Evolutionary conservation across 768 basidiomycete genomes (phyloP), one percentile per base, ranked within the genome.

Genomic region (Mycena rebaudengoi): DNA sequence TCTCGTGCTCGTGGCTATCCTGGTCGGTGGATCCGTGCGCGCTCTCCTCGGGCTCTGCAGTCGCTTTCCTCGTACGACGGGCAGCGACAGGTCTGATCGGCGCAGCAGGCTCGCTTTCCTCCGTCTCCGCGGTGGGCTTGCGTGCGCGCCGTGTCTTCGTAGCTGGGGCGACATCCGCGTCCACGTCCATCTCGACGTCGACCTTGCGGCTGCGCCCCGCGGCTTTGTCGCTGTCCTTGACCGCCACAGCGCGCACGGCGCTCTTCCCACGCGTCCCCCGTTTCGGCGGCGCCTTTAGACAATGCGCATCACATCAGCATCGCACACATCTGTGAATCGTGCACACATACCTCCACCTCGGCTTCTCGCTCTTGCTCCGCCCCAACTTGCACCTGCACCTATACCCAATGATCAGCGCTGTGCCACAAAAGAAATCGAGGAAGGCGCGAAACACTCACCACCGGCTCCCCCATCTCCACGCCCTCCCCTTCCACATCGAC

Each of bases 401-500:
- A 67, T 79, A 39, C 37, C 37, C 67, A 48, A 63, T 64, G 54
- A 82, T 79, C 10, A 80, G 25, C 41, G 2, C 3, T 23, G 12
- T n/a, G 41, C 3, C 13, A 23, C 2, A 43, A 43, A n/a, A 43
- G 20, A 6, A 23, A n/a, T 39, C 13, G 13, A n/a, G 43, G 30
- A 23, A 20, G 33, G 23, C 37, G 26, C 45, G 46, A 46, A 10
- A 40, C 46, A 33, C 11, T 26, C 28, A 20, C 46, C 25, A 39
- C 57, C n/a, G 20, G 29, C 23, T 26, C 41, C 39, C 28, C 50
- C 28, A 10, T 32, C 20, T 26, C 33, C 35, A 45, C 37, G 13
- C 8, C 33, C 2, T 35, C 41, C 28, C 32, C 10, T 39, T 52
- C 56, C 26, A 37, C 80, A 45, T 72, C n/a, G n/a, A n/a, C n/a